Evolutionary conservation across 2,329 filamentous ascomycete species (phyloP).

Genomic region (Beauveria bassiana): DNA sequence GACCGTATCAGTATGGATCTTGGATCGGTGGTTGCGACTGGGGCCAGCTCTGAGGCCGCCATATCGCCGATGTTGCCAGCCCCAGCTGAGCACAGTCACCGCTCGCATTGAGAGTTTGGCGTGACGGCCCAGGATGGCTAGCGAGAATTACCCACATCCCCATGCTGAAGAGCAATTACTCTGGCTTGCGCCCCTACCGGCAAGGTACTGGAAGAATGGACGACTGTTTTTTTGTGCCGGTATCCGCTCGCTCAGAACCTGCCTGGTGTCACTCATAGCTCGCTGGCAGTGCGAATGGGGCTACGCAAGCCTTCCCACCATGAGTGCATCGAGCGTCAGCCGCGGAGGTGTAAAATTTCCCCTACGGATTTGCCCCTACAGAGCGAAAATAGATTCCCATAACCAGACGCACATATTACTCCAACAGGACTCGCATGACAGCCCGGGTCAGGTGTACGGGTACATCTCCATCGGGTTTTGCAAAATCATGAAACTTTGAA

Average conservation of each 20-base stretch:
- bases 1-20: not conserved
- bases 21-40: conserved; percentile 6
- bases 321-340: too few species aligned
- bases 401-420: too few species aligned
- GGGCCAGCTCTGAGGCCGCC: conserved; percentile 7
- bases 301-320: too few species aligned
- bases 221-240: too few species aligned
- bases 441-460: not conserved
- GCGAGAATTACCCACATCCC: not conserved
- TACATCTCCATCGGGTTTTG: not conserved
- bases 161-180: not conserved
- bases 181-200: not conserved
- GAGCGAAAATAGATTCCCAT: not conserved
- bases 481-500: not conserved
- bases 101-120: not conserved
- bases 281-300: not conserved
- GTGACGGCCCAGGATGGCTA: not conserved
- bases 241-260: not conserved
- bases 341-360: too few species aligned
- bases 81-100: conserved; percentile 9
- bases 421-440: too few species aligned
- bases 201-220: not conserved
- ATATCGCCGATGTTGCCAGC: conserved; percentile 10
- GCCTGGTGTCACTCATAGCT: not conserved
- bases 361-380: too few species aligned